phyloP scores from a whole-genome alignment of 768 basidiomycete species.

The Lactarius akahatsu region DNA sequence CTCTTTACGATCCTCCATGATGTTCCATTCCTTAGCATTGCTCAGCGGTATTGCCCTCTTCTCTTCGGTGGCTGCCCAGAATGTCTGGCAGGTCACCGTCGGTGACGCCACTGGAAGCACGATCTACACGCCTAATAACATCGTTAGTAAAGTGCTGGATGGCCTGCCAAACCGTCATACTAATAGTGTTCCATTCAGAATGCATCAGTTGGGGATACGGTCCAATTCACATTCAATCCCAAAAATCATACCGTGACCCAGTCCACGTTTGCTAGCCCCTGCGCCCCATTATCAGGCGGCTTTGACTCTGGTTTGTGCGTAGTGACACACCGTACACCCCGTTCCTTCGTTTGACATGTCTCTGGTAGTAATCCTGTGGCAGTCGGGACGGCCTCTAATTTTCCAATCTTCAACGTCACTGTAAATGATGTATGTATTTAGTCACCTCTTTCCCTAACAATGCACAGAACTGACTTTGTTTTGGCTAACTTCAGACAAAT shows the following conservation, averaged over 20 bases:
- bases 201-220: slow-evolving; percentile 30
- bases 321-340: too few species aligned
- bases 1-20: background rate
- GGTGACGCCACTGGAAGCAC: slow-evolving; percentile 13
- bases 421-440: slow-evolving; percentile 32
- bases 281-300: slow-evolving; percentile 29
- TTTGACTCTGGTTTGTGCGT: slow-evolving; percentile 37
- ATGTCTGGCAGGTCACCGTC: slow-evolving; percentile 3
- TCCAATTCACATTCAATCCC: slow-evolving; percentile 33
- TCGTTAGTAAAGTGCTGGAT: slow-evolving; percentile 6
- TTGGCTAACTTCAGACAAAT: slow-evolving; percentile 9
- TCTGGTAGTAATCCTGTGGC: slow-evolving; percentile 32
- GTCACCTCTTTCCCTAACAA: background rate
- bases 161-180: background rate
- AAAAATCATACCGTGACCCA: slow-evolving; percentile 38
- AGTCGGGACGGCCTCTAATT: slow-evolving; percentile 1
- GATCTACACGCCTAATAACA: slow-evolving; percentile 6
- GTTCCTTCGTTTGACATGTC: background rate
- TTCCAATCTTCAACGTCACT: slow-evolving; percentile 30
- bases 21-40: slow-evolving; percentile 5
- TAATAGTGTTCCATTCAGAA: slow-evolving; percentile 5
- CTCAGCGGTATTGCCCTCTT: slow-evolving; percentile 7
- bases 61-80: slow-evolving; percentile 9
- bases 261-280: slow-evolving; percentile 34
- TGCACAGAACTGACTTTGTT: background rate